These are phyloP conservation scores for Lecanicillium sp. DNA, from an alignment of 2,329 filamentous ascomycete genomes.

Conservation along the genomic window DNA sequence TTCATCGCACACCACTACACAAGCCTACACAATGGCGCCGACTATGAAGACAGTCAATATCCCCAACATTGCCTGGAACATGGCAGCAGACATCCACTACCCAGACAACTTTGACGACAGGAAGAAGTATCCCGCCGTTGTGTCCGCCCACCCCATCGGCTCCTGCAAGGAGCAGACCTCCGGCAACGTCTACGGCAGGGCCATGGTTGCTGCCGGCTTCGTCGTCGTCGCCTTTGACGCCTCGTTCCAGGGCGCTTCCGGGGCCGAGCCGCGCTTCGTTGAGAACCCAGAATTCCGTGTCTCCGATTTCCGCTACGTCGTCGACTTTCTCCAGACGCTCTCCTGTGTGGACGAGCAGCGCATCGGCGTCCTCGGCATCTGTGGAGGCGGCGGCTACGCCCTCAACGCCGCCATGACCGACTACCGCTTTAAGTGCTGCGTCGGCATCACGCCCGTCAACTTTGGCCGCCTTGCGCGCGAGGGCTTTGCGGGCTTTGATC, in stretches of 20 bases:
- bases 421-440: conserved; percentile 27
- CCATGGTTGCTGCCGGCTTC: conserved; percentile 22
- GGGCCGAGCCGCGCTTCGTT: conserved; percentile 22
- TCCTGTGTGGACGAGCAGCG: conserved; percentile 19
- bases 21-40: not conserved
- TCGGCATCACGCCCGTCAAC: conserved; percentile 20
- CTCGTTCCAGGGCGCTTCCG: conserved; percentile 25
- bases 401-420: conserved; percentile 25
- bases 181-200: conserved; percentile 20
- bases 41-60: conserved; percentile 1
- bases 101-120: conserved; percentile 2
- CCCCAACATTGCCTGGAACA: conserved; percentile 5
- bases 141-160: conserved; percentile 21
- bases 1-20: not conserved
- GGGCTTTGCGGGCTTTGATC: conserved; percentile 3
- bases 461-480: conserved; percentile 19
- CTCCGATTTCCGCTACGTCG: conserved; percentile 23
- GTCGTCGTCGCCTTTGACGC: conserved; percentile 21
- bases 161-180: conserved; percentile 28
- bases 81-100: conserved; percentile 1
- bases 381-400: conserved; percentile 27
- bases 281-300: conserved; percentile 28
- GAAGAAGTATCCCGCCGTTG: conserved; percentile 11
- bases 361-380: conserved; percentile 30
- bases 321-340: conserved; percentile 21